Percentiles rank a stretch among this genome's conserved stretches.
Evolutionary conservation across 345 rosid species (phyloP).

Genomic region (Boechera retrofracta): DNA sequence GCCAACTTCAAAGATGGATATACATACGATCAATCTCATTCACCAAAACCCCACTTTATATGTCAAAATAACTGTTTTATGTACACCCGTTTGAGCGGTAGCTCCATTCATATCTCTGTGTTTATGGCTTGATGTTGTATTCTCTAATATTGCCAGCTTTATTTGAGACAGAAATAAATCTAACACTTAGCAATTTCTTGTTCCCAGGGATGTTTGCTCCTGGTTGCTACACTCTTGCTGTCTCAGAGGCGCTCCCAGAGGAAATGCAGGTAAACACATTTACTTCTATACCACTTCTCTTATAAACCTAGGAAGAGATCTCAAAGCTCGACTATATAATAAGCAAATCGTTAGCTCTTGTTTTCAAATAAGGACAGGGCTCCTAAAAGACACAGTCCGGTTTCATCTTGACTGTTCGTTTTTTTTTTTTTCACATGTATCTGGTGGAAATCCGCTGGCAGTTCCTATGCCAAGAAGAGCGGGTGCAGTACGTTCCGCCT

Average conservation of each 20-base stretch:
- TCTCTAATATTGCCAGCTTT: slow-evolving; percentile 6
- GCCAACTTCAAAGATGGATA: background rate
- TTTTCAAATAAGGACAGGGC: background rate
- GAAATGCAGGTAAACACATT: slow-evolving; percentile 66
- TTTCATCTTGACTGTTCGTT: slow-evolving; percentile 9
- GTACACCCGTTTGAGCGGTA: background rate
- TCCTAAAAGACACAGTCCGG: background rate
- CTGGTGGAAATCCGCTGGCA: slow-evolving; percentile 43
- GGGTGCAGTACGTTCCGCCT: slow-evolving; percentile 75
- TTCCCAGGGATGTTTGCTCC: slow-evolving; percentile 76
- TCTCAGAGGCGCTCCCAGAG: slow-evolving; percentile 80
- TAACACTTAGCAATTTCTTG: slow-evolving; percentile 12
- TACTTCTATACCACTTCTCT: background rate
- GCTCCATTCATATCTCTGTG: slow-evolving; percentile 3
- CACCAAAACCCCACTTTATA: background rate
- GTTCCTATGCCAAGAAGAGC: slow-evolving; percentile 77
- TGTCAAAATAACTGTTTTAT: background rate
- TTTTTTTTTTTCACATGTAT: background rate
- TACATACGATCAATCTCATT: background rate
- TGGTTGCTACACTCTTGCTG: slow-evolving; percentile 86
- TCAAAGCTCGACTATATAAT: background rate
- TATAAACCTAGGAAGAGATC: background rate
- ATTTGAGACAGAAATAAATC: background rate
- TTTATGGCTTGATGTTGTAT: slow-evolving; percentile 22
- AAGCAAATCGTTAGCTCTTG: slow-evolving; percentile 13